A percentile compares a stretch with the other conserved stretches of the same genome.
Conservation (phyloP, 2,329 filamentous ascomycete species). For the Talaromyces atroroseus region DNA sequence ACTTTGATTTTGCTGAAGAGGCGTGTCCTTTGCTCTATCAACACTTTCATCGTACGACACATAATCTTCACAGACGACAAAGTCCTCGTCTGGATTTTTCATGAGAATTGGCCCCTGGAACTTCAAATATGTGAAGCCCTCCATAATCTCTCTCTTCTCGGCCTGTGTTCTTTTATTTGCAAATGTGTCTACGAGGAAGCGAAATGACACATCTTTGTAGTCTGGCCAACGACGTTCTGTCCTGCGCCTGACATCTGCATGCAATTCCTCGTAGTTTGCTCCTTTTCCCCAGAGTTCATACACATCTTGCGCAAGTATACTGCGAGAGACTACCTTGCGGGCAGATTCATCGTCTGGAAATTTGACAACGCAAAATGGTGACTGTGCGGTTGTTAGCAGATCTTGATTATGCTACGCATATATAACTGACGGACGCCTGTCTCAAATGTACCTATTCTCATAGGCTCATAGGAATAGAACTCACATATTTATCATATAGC, state of each 20-base stretch:
- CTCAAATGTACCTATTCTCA: neutral
- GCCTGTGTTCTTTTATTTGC: slow-evolving; percentile 62
- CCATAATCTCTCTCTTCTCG: slow-evolving; percentile 68
- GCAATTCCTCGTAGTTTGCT: slow-evolving; percentile 60
- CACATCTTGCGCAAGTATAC: slow-evolving; percentile 75
- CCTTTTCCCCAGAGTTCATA: slow-evolving; percentile 86
- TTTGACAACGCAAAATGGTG: slow-evolving; percentile 75
- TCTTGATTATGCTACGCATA: neutral
- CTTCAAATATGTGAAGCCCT: slow-evolving; percentile 71
- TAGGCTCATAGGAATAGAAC: slow-evolving; percentile 25
- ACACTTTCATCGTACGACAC: slow-evolving; percentile 39
- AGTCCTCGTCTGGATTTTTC: slow-evolving; percentile 65
- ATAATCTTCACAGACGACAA: slow-evolving; percentile 81
- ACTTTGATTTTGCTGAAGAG: slow-evolving; percentile 3
- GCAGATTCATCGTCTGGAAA: slow-evolving; percentile 63
- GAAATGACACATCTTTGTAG: slow-evolving; percentile 67
- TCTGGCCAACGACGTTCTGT: slow-evolving; percentile 61
- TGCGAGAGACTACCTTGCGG: slow-evolving; percentile 62
- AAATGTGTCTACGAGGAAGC: slow-evolving; percentile 78
- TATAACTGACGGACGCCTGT: neutral
- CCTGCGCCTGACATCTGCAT: slow-evolving; percentile 55
- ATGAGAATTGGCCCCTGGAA: slow-evolving; percentile 76
- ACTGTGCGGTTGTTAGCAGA: slow-evolving; percentile 47
- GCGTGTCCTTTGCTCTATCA: neutral
- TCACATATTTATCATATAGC: slow-evolving; percentile 68